phyloP scores from a whole-genome alignment of 1,284 basidiomycete species.

The Xerocomus cyaneibrunnescens region DNA sequence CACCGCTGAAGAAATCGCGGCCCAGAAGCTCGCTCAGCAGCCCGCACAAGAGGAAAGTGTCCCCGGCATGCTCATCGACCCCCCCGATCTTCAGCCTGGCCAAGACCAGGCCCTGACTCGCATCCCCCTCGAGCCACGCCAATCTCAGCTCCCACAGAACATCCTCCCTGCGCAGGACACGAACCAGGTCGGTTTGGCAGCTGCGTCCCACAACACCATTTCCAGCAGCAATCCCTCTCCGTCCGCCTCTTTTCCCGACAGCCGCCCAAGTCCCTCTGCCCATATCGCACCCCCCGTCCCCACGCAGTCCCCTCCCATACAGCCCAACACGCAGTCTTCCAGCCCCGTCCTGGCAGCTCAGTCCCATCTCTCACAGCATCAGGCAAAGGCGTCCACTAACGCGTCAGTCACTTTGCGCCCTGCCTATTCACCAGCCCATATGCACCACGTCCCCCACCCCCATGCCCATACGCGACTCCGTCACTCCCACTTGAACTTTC shows the following conservation, averaged over 20 bases:
- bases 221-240: slow-evolving; percentile 24
- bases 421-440: slow-evolving; percentile 51
- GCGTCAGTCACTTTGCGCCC: slow-evolving; percentile 48
- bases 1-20: slow-evolving; percentile 90
- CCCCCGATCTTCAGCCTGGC: slow-evolving; percentile 5
- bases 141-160: slow-evolving; percentile 20
- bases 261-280: slow-evolving; percentile 4
- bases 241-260: slow-evolving; percentile 26
- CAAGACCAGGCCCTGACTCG: slow-evolving; percentile 12
- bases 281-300: slow-evolving; percentile 19
- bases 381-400: slow-evolving; percentile 31
- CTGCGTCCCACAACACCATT: slow-evolving; percentile 14
- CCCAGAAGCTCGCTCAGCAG: slow-evolving; percentile 54
- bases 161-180: slow-evolving; percentile 24
- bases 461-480: slow-evolving; percentile 72
- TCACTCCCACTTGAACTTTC: slow-evolving; percentile 47
- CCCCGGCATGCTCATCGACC: slow-evolving; percentile 12
- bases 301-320: slow-evolving; percentile 25
- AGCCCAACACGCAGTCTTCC: slow-evolving; percentile 22
- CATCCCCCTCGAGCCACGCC: slow-evolving; percentile 12
- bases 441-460: slow-evolving; percentile 77
- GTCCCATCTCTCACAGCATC: slow-evolving; percentile 21
- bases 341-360: slow-evolving; percentile 19
- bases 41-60: slow-evolving; percentile 18
- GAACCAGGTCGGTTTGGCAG: slow-evolving; percentile 2